Percentiles rank a stretch among this genome's conserved stretches.
phyloP scores from a whole-genome alignment of 177 flowering plant species.

The Vitis hybrid region DNA sequence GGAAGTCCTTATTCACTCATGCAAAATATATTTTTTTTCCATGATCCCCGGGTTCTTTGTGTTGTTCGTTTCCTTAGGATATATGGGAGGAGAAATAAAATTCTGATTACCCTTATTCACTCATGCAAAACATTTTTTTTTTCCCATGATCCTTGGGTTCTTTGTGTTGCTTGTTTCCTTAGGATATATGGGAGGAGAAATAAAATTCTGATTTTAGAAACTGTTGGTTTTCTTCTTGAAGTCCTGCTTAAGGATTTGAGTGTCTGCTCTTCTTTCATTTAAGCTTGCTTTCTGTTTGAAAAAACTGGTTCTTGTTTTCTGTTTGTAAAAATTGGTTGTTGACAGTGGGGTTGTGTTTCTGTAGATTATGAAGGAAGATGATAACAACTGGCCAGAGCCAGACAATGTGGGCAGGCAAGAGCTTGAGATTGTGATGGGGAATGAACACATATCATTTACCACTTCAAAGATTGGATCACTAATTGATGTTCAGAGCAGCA shows the following conservation, averaged over 20 bases:
- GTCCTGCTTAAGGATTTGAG: too few relatives aligned
- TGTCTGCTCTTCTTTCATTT: neutral
- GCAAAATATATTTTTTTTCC: too few relatives aligned
- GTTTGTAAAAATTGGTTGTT: neutral
- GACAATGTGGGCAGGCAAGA: slow-evolving; percentile 92
- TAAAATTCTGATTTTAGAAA: too few relatives aligned
- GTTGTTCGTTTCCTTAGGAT: neutral
- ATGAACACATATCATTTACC: slow-evolving; percentile 94
- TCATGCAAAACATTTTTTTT: too few relatives aligned
- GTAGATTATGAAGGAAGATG: slow-evolving; percentile 97
- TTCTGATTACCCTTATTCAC: too few relatives aligned
- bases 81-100: neutral
- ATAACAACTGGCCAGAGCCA: slow-evolving; percentile 93
- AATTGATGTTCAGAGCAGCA: slow-evolving; percentile 93
- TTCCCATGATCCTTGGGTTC: neutral
- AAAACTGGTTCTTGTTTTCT: neutral
- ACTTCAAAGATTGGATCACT: slow-evolving; percentile 97
- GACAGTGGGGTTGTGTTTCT: slow-evolving; percentile 1
- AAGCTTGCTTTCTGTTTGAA: neutral
- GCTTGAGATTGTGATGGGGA: slow-evolving; percentile 99
- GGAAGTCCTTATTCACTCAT: too few relatives aligned
- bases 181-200: neutral
- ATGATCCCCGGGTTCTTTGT: neutral
- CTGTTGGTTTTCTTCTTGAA: too few relatives aligned
- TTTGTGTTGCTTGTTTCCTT: neutral